These are phyloP conservation scores for Boechera retrofracta DNA, from an alignment of 345 rosid species.

Conservation along the genomic window DNA sequence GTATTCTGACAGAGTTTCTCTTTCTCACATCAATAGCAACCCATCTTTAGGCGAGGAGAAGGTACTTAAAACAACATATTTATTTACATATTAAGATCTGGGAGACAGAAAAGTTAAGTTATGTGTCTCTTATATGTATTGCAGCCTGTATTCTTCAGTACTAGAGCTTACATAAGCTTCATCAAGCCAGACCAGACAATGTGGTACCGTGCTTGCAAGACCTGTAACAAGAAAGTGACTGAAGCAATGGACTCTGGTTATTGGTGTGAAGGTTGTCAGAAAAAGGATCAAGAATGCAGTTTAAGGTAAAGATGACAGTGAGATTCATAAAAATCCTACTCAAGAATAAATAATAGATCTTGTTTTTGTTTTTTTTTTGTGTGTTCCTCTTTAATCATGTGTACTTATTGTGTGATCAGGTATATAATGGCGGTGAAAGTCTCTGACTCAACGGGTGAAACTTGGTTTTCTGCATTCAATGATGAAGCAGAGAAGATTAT, in stretches of 20 bases:
- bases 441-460: constrained; percentile 81
- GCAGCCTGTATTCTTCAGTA: constrained; percentile 83
- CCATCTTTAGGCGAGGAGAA: constrained; percentile 78
- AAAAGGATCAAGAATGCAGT: constrained; percentile 74
- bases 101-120: constrained; percentile 6
- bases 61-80: constrained; percentile 49
- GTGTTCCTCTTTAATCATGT: constrained; percentile 7
- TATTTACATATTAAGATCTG: not conserved
- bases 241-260: constrained; percentile 86
- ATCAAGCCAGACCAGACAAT: constrained; percentile 88
- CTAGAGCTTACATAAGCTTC: constrained; percentile 71
- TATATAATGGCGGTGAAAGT: constrained; percentile 80
- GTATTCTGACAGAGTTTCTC: constrained; percentile 69
- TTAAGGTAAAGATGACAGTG: constrained; percentile 59
- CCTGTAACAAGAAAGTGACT: constrained; percentile 92
- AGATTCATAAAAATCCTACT: not conserved
- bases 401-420: constrained; percentile 45
- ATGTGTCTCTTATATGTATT: constrained; percentile 30
- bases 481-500: constrained; percentile 78
- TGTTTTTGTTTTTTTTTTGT: not conserved
- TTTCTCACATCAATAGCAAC: constrained; percentile 69
- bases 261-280: constrained; percentile 98
- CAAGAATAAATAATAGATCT: not conserved
- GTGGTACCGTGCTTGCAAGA: constrained; percentile 98
- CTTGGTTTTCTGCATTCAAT: constrained; percentile 81